These are phyloP conservation scores for Blastobotrys peoriensis DNA, from an alignment of 805 yeast species.

Conservation along the genomic window DNA sequence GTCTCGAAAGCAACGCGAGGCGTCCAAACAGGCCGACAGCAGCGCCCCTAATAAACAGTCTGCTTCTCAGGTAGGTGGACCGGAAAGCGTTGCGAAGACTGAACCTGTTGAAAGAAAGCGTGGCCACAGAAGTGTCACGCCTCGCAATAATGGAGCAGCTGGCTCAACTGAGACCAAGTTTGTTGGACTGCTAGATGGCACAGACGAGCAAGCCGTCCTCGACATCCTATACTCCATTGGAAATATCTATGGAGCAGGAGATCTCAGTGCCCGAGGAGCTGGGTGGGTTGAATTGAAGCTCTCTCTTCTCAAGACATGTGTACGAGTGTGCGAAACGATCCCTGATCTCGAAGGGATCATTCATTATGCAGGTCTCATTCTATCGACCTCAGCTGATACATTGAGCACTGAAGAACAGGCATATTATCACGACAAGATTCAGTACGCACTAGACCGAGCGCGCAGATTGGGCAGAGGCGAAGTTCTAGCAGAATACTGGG, in stretches of 20 bases:
- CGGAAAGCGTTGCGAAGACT: too few relatives aligned
- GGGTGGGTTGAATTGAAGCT: conserved; percentile 57
- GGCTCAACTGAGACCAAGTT: neutral
- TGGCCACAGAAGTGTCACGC: neutral
- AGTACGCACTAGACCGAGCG: conserved; percentile 18
- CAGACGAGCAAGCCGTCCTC: conserved; percentile 30
- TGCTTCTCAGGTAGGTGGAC: neutral
- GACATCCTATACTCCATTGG: conserved; percentile 46
- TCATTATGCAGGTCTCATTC: conserved; percentile 46
- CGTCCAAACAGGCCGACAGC: neutral
- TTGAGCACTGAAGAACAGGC: conserved; percentile 56
- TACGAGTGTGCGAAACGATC: conserved; percentile 48
- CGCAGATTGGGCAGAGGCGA: conserved; percentile 11
- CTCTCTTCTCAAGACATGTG: conserved; percentile 46
- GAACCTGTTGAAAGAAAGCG: conserved; percentile 2
- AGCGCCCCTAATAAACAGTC: neutral
- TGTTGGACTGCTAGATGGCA: conserved; percentile 4
- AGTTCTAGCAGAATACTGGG: conserved; percentile 52
- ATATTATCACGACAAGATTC: conserved; percentile 33
- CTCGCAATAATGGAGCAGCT: neutral
- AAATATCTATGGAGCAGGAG: conserved; percentile 47
- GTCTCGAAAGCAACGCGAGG: conserved; percentile 4
- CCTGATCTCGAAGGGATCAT: conserved; percentile 41
- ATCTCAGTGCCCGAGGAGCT: conserved; percentile 28
- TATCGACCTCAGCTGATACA: conserved; percentile 51